Conservation (phyloP, 495 filamentous ascomycete genomes). For the Hypoxylon trugodes region DNA sequence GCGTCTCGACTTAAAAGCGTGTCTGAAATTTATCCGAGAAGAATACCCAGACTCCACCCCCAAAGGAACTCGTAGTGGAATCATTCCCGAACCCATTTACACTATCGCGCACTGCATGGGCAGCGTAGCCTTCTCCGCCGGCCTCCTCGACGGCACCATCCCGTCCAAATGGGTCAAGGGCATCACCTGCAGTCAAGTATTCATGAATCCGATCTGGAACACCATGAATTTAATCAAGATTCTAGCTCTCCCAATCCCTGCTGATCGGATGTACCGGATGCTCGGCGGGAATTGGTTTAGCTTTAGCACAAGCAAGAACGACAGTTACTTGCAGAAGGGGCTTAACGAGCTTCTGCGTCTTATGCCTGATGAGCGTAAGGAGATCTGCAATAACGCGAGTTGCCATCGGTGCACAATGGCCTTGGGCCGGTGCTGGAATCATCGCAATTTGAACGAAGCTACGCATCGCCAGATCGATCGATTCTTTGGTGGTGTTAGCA, state of each 20-base stretch:
- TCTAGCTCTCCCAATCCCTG: slow-evolving; percentile 53
- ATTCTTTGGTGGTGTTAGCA: slow-evolving; percentile 71
- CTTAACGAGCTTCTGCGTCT: slow-evolving; percentile 67
- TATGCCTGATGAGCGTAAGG: slow-evolving; percentile 63
- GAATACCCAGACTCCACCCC: slow-evolving; percentile 8
- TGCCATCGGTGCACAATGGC: slow-evolving; percentile 69
- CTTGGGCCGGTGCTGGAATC: slow-evolving; percentile 73
- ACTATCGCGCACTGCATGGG: slow-evolving; percentile 74
- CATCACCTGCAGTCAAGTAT: slow-evolving; percentile 70
- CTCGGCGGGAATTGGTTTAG: slow-evolving; percentile 63
- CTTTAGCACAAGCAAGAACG: slow-evolving; percentile 55
- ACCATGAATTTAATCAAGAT: slow-evolving; percentile 68
- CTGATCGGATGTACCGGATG: slow-evolving; percentile 57
- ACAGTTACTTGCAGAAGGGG: slow-evolving; percentile 57
- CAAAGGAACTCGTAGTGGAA: too few species aligned
- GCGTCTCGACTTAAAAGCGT: slow-evolving; percentile 68
- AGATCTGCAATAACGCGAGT: slow-evolving; percentile 68
- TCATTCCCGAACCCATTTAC: slow-evolving; percentile 63
- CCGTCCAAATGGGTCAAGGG: slow-evolving; percentile 65
- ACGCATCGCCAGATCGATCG: slow-evolving; percentile 69
- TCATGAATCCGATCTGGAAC: slow-evolving; percentile 69
- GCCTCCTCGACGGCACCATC: slow-evolving; percentile 72
- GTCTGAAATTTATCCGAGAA: slow-evolving; percentile 61
- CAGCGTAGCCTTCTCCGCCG: slow-evolving; percentile 64
- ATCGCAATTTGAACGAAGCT: slow-evolving; percentile 68